Evolutionary conservation across 2,329 filamentous ascomycete species (phyloP).

Genomic region (Clonostachys chloroleuca): DNA sequence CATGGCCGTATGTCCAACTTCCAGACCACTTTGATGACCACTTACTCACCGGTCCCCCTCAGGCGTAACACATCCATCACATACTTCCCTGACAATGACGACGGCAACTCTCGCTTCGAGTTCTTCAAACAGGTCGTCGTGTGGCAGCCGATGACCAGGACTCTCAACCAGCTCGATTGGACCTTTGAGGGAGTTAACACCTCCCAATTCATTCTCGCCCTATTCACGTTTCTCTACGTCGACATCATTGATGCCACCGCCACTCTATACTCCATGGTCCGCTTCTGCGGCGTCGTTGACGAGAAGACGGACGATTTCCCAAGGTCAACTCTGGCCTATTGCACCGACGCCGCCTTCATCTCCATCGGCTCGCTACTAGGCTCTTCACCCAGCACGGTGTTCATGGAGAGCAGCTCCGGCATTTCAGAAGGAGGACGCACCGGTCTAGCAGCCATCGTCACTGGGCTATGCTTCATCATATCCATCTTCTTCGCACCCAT

Average conservation of each 20-base stretch:
- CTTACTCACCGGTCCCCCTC: neutral
- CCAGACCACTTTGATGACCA: neutral
- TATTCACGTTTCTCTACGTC: slow-evolving; percentile 76
- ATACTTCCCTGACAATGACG: slow-evolving; percentile 63
- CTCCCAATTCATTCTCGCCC: slow-evolving; percentile 63
- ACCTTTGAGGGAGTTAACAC: slow-evolving; percentile 43
- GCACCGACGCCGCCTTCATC: slow-evolving; percentile 66
- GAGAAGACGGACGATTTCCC: slow-evolving; percentile 75
- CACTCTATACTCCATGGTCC: slow-evolving; percentile 77
- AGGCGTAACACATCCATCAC: slow-evolving; percentile 65
- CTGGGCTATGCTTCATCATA: slow-evolving; percentile 66
- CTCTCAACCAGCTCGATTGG: slow-evolving; percentile 64
- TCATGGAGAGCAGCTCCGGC: slow-evolving; percentile 71
- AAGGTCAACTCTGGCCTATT: slow-evolving; percentile 76
- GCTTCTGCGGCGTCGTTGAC: slow-evolving; percentile 64
- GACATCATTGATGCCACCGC: slow-evolving; percentile 77
- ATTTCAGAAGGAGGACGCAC: slow-evolving; percentile 73
- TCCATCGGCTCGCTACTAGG: slow-evolving; percentile 68
- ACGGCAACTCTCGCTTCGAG: slow-evolving; percentile 61
- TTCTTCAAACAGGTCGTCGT: slow-evolving; percentile 71
- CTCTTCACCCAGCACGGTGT: slow-evolving; percentile 67
- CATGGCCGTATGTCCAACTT: slow-evolving; percentile 58
- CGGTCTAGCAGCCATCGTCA: slow-evolving; percentile 65
- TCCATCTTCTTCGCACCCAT: slow-evolving; percentile 74
- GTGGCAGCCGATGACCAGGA: slow-evolving; percentile 65